Evolutionary conservation across 2,329 filamentous ascomycete genomes (phyloP).

Genomic region (Thyridium curvatum): DNA sequence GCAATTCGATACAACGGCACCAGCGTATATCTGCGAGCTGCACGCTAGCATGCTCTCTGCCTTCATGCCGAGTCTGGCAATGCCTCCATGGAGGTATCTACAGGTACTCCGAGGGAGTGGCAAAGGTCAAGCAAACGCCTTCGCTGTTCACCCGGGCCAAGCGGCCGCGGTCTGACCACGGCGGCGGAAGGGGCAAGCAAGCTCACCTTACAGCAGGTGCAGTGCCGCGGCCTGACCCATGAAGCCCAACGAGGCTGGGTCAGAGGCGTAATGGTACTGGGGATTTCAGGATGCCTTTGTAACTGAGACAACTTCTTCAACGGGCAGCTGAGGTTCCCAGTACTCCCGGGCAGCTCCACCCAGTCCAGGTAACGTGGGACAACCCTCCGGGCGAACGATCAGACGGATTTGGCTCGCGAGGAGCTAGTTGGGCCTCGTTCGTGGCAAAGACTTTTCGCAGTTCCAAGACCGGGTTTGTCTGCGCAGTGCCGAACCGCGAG

Average conservation of each 20-base stretch:
- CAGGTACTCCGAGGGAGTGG: too few species aligned
- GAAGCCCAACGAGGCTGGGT: constrained; percentile 4
- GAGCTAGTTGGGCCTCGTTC: background rate
- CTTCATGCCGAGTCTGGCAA: background rate
- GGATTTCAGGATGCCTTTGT: background rate
- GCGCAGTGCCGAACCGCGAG: background rate
- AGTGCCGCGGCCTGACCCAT: constrained; percentile 8
- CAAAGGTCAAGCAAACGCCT: too few species aligned
- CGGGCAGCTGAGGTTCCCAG: background rate
- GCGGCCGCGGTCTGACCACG: too few species aligned
- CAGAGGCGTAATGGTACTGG: background rate
- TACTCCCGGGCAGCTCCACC: background rate
- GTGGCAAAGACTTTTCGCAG: background rate
- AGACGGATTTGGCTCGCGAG: background rate
- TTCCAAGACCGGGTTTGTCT: background rate
- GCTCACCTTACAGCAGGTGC: background rate
- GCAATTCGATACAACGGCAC: constrained; percentile 7
- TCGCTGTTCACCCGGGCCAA: too few species aligned
- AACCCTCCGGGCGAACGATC: background rate
- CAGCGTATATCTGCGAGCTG: constrained; percentile 1
- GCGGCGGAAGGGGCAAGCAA: too few species aligned
- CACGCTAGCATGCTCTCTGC: background rate
- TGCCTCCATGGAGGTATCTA: background rate
- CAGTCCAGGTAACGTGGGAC: too few species aligned
- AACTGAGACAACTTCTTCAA: background rate